Conservation (phyloP, 345 rosid genomes). For the Citrus unshiu region DNA sequence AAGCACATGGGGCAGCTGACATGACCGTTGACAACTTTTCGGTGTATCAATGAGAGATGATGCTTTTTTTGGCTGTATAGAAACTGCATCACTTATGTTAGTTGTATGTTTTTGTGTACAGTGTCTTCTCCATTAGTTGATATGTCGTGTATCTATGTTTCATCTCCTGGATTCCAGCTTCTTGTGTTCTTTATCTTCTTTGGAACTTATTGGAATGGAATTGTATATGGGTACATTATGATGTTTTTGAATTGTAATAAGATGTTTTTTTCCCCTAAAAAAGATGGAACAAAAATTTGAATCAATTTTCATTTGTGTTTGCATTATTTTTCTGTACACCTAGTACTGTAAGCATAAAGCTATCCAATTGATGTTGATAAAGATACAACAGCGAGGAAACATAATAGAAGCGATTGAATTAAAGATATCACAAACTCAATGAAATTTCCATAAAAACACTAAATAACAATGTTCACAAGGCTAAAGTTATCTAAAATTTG, state of each 20-base stretch:
- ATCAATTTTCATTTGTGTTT: too few relatives aligned
- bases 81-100: not conserved
- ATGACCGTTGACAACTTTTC: not conserved
- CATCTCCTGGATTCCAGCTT: not conserved
- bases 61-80: slow-evolving; percentile 6
- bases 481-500: not conserved
- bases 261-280: not conserved
- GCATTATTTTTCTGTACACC: too few relatives aligned
- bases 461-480: slow-evolving; percentile 1
- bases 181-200: not conserved
- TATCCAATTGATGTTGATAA: too few relatives aligned
- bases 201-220: not conserved
- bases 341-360: too few relatives aligned
- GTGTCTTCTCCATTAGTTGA: not conserved
- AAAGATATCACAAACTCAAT: not conserved
- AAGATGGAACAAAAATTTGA: too few relatives aligned
- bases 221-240: not conserved
- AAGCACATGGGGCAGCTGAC: slow-evolving; percentile 2
- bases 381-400: not conserved
- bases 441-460: not conserved
- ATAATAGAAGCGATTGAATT: not conserved
- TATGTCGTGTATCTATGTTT: not conserved
- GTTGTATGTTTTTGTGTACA: not conserved
- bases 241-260: not conserved
- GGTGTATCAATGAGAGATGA: not conserved